These are phyloP conservation scores for Phlegmacium glaucopus DNA, from an alignment of 768 basidiomycete genomes.

Conservation along the genomic window DNA sequence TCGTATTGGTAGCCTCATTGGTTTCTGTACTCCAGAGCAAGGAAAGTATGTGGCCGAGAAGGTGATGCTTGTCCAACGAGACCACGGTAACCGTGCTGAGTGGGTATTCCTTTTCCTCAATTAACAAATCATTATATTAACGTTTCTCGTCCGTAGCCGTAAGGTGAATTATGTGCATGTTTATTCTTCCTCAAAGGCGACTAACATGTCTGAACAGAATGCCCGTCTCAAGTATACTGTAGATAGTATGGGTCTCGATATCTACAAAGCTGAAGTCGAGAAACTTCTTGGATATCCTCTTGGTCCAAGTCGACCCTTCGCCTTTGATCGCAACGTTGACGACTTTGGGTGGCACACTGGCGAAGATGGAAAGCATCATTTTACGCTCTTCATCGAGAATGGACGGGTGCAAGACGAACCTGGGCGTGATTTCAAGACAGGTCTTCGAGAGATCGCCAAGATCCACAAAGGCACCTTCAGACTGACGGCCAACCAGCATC, in stretches of 20 bases:
- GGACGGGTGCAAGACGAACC: slow-evolving; percentile 96
- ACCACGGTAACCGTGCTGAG: slow-evolving; percentile 95
- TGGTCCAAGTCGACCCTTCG: slow-evolving; percentile 67
- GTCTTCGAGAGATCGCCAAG: slow-evolving; percentile 88
- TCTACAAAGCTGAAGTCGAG: slow-evolving; percentile 89
- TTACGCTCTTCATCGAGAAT: slow-evolving; percentile 95
- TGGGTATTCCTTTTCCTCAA: slow-evolving; percentile 36
- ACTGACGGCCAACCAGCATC: slow-evolving; percentile 93
- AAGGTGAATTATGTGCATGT: slow-evolving; percentile 36
- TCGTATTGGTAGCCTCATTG: slow-evolving; percentile 80
- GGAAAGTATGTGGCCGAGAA: slow-evolving; percentile 86
- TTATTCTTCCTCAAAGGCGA: background rate
- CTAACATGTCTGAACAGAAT: slow-evolving; percentile 42
- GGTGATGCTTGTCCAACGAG: slow-evolving; percentile 90
- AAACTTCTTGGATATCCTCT: slow-evolving; percentile 79
- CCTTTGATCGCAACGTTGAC: slow-evolving; percentile 88
- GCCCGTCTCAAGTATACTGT: slow-evolving; percentile 96
- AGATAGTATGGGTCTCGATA: slow-evolving; percentile 88
- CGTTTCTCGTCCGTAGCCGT: slow-evolving; percentile 35
- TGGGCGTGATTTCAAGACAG: slow-evolving; percentile 87
- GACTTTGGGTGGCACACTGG: slow-evolving; percentile 93
- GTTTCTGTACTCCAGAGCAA: slow-evolving; percentile 89
- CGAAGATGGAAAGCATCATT: slow-evolving; percentile 85
- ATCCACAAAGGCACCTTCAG: slow-evolving; percentile 93
- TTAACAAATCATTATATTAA: background rate